A percentile compares a stretch with the other conserved stretches of the same genome.
These are phyloP conservation scores for Limonomyces culmigenus DNA, from an alignment of 1,284 basidiomycete genomes.

Conservation along the genomic window DNA sequence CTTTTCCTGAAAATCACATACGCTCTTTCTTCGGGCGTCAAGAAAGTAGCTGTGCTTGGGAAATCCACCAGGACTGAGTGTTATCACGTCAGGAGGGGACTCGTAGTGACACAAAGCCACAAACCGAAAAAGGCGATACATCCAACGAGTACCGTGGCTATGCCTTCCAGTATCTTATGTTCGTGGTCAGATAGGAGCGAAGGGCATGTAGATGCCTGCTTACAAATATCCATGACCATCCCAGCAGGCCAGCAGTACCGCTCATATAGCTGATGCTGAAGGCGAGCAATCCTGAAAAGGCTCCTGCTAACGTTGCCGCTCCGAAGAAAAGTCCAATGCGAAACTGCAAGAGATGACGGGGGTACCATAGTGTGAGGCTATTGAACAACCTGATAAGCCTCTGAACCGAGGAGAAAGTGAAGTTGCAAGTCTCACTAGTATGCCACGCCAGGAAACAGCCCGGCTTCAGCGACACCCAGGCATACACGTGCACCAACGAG, in stretches of 20 bases:
- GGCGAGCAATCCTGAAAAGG: constrained; percentile 22
- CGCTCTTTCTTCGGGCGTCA: constrained; percentile 40
- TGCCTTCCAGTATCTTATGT: constrained; percentile 34
- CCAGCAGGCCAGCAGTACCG: constrained; percentile 19
- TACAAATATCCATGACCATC: constrained; percentile 30
- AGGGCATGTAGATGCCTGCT: constrained; percentile 7
- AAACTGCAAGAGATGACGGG: constrained; percentile 28
- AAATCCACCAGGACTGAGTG: constrained; percentile 36
- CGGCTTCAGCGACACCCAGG: constrained; percentile 52
- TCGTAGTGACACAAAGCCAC: too few relatives aligned
- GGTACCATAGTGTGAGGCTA: constrained; percentile 34
- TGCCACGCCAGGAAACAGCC: constrained; percentile 50
- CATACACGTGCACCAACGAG: constrained; percentile 40
- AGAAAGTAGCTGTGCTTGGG: constrained; percentile 35
- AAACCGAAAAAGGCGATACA: constrained; percentile 25
- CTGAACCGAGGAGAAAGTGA: constrained; percentile 6
- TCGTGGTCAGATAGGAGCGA: background rate
- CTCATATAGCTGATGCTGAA: constrained; percentile 26
- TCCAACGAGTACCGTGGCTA: constrained; percentile 29
- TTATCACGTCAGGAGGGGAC: background rate
- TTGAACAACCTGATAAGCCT: background rate
- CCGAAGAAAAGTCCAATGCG: constrained; percentile 31
- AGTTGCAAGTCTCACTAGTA: constrained; percentile 25
- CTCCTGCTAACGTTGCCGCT: constrained; percentile 17
- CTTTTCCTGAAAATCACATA: constrained; percentile 50